Conservation (phyloP, 2,329 filamentous ascomycete genomes). For the Claviceps monticola region DNA sequence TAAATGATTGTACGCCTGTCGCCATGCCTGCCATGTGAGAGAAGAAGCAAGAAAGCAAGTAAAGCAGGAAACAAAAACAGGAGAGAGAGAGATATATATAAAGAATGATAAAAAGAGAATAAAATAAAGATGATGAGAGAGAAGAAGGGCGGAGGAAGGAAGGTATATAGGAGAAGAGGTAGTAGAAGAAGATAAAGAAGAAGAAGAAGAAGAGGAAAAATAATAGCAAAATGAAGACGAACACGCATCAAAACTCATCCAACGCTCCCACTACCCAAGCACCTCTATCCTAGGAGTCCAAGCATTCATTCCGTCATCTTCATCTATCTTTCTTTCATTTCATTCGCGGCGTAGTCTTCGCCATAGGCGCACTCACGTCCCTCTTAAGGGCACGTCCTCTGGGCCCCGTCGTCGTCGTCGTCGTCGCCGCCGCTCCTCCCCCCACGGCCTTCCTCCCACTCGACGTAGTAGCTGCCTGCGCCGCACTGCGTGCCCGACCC, state of each 20-base stretch:
- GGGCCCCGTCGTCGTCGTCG: constrained; percentile 27
- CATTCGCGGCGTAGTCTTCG: constrained; percentile 5
- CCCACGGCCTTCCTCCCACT: constrained; percentile 44
- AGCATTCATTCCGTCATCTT: not conserved
- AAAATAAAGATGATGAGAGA: not conserved
- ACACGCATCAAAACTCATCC: not conserved
- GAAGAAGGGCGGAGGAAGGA: not conserved
- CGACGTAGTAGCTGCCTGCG: constrained; percentile 45
- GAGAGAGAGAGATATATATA: not conserved
- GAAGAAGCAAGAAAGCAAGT: not conserved
- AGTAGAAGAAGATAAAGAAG: not conserved
- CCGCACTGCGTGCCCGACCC: constrained; percentile 55
- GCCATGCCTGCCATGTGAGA: constrained; percentile 4
- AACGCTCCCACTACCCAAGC: not conserved
- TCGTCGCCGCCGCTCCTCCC: constrained; percentile 49
- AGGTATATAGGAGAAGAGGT: not conserved
- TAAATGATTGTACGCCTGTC: constrained; percentile 4
- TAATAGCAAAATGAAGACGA: not conserved
- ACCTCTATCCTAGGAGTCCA: not conserved
- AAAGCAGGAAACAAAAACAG: not conserved
- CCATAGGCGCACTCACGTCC: constrained; percentile 34
- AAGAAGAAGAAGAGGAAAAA: not conserved
- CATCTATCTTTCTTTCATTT: not conserved
- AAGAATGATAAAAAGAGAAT: not conserved
- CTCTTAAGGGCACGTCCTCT: constrained; percentile 20